phyloP scores from a whole-genome alignment of 2,329 filamentous ascomycete species.

The Monosporascus sp. region DNA sequence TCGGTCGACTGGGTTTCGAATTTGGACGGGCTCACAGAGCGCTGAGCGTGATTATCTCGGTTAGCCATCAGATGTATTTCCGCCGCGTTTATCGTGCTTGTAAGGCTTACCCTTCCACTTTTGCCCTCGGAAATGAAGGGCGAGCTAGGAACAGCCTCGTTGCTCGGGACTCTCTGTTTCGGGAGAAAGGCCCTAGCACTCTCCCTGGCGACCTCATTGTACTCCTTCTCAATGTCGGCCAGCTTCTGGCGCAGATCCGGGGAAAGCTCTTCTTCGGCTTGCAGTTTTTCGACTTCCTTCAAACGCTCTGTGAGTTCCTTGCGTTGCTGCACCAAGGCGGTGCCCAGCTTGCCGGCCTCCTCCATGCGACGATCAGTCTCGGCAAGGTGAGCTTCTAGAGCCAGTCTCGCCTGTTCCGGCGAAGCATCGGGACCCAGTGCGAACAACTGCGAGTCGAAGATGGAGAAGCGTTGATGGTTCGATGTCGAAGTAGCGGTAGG shows the following conservation, averaged over 20 bases:
- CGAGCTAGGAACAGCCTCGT: conserved; percentile 50
- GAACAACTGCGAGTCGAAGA: conserved; percentile 77
- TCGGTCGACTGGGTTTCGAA: conserved; percentile 80
- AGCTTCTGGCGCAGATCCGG: conserved; percentile 79
- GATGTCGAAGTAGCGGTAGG: conserved; percentile 21
- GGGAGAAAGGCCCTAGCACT: conserved; percentile 83
- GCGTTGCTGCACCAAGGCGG: conserved; percentile 79
- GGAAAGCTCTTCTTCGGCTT: conserved; percentile 71
- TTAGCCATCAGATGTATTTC: conserved; percentile 6
- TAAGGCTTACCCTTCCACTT: conserved; percentile 44
- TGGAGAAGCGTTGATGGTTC: conserved; percentile 66
- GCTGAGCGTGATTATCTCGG: conserved; percentile 37
- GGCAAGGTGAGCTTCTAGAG: conserved; percentile 82
- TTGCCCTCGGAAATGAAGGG: conserved; percentile 49
- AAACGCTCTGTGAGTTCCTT: conserved; percentile 76
- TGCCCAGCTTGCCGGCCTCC: conserved; percentile 81
- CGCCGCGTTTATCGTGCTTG: not conserved
- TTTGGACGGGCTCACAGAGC: conserved; percentile 66
- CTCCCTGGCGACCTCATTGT: conserved; percentile 87
- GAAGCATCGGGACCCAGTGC: conserved; percentile 71
- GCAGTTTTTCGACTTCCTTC: conserved; percentile 74
- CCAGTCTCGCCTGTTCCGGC: conserved; percentile 79
- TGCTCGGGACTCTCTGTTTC: conserved; percentile 74
- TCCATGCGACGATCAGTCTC: conserved; percentile 90
- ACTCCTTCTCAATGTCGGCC: conserved; percentile 85